Evolutionary conservation across 768 basidiomycete genomes (phyloP).

Genomic region (Boletus barrowsii): DNA sequence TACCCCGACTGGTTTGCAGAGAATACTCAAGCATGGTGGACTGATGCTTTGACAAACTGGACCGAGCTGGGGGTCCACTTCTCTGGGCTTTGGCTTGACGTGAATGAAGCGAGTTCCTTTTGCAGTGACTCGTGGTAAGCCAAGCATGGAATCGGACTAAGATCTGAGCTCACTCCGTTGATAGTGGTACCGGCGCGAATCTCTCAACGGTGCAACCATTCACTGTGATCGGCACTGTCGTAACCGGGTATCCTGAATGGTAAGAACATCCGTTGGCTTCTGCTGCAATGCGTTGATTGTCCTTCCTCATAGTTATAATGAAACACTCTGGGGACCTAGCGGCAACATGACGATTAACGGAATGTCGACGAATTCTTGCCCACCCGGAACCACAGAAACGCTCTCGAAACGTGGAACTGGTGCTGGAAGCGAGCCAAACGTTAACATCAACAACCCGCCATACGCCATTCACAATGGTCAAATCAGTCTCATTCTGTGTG

Average conservation of each 20-base stretch:
- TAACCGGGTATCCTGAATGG: slow-evolving; percentile 71
- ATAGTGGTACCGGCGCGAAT: slow-evolving; percentile 50
- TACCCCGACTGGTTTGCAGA: slow-evolving; percentile 63
- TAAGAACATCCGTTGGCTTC: slow-evolving; percentile 15
- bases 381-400: slow-evolving; percentile 6
- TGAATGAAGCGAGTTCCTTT: slow-evolving; percentile 66
- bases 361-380: slow-evolving; percentile 48
- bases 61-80: slow-evolving; percentile 50
- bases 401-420: slow-evolving; percentile 47
- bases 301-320: slow-evolving; percentile 49
- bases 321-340: slow-evolving; percentile 58
- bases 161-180: not conserved
- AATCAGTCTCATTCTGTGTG: slow-evolving; percentile 3
- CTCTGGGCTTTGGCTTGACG: slow-evolving; percentile 67
- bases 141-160: too few species aligned
- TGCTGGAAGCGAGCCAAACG: slow-evolving; percentile 43
- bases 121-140: slow-evolving; percentile 56
- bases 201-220: slow-evolving; percentile 57
- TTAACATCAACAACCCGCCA: slow-evolving; percentile 56
- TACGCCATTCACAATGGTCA: slow-evolving; percentile 73
- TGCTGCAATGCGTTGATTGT: not conserved
- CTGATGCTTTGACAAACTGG: slow-evolving; percentile 58
- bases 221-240: slow-evolving; percentile 43
- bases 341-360: slow-evolving; percentile 76
- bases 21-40: slow-evolving; percentile 58